Conservation (phyloP, 306 rosid species). For the Fragaria iinumae region DNA sequence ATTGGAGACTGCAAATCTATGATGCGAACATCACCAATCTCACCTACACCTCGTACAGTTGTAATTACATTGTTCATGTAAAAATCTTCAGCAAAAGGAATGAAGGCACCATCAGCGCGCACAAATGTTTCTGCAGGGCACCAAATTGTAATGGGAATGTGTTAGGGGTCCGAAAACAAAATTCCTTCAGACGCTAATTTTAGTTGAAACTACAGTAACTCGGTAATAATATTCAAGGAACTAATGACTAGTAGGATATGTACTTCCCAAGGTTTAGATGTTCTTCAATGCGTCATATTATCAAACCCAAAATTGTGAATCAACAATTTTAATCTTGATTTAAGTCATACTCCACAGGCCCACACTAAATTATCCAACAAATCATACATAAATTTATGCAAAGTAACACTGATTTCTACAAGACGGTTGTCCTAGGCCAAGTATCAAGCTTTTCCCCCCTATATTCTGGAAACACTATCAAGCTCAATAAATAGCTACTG, state of each 20-base stretch:
- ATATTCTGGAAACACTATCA: background rate
- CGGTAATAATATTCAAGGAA: no score
- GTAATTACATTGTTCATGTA: constrained; percentile 65
- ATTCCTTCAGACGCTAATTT: background rate
- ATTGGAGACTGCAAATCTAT: constrained; percentile 96
- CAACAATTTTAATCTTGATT: background rate
- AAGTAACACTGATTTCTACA: background rate
- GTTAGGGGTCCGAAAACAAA: background rate
- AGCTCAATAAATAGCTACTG: background rate
- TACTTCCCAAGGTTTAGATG: background rate
- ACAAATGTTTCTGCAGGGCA: constrained; percentile 92
- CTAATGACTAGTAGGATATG: background rate
- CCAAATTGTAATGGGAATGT: constrained; percentile 35
- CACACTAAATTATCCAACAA: background rate
- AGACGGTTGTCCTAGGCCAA: background rate
- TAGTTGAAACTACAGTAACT: no score
- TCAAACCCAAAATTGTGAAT: background rate
- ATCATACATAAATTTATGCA: background rate
- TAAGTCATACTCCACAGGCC: background rate
- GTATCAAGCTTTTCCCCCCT: background rate
- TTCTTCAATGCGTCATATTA: background rate
- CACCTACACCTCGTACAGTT: constrained; percentile 78
- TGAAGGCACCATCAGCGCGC: constrained; percentile 98
- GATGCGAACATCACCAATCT: constrained; percentile 78
- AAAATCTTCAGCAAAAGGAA: constrained; percentile 87